Conservation (phyloP, 805 yeast genomes). For the Saccharomycopsis fibuligera region DNA sequence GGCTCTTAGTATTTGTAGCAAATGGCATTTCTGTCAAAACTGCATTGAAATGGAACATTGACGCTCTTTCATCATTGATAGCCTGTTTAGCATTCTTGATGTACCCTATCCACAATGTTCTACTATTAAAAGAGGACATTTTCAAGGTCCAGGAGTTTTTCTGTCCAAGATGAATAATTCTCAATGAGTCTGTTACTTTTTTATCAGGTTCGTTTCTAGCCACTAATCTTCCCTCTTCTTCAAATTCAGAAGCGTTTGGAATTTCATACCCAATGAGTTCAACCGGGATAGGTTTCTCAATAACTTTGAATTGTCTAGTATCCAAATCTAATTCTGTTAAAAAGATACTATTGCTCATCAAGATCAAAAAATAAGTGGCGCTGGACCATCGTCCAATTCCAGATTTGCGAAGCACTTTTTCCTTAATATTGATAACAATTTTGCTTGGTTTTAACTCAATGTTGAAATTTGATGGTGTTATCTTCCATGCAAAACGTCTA, state of each 20-base stretch:
- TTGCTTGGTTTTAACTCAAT: constrained; percentile 13
- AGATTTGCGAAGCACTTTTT: constrained; percentile 1
- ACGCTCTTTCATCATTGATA: too few species aligned
- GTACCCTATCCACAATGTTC: constrained; percentile 13
- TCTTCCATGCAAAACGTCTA: constrained; percentile 14
- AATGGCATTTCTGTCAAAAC: constrained; percentile 3
- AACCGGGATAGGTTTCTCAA: constrained; percentile 19
- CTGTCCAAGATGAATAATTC: constrained; percentile 15
- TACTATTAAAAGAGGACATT: constrained; percentile 4
- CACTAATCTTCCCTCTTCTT: background rate
- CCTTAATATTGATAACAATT: constrained; percentile 10
- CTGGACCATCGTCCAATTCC: constrained; percentile 9
- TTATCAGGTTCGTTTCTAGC: constrained; percentile 3
- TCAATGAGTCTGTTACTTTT: constrained; percentile 7
- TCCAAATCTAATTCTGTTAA: constrained; percentile 15
- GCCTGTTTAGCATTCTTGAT: background rate
- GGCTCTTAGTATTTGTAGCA: background rate
- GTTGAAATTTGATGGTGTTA: constrained; percentile 12
- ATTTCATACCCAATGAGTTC: constrained; percentile 10
- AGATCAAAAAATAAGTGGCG: constrained; percentile 8
- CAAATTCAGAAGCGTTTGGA: constrained; percentile 7
- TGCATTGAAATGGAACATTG: constrained; percentile 7
- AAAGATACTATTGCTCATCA: constrained; percentile 13
- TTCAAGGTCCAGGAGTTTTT: constrained; percentile 11
- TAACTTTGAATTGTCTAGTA: constrained; percentile 8